Evolutionary conservation across 345 rosid species (phyloP).

Genomic region (Linum trigynum): DNA sequence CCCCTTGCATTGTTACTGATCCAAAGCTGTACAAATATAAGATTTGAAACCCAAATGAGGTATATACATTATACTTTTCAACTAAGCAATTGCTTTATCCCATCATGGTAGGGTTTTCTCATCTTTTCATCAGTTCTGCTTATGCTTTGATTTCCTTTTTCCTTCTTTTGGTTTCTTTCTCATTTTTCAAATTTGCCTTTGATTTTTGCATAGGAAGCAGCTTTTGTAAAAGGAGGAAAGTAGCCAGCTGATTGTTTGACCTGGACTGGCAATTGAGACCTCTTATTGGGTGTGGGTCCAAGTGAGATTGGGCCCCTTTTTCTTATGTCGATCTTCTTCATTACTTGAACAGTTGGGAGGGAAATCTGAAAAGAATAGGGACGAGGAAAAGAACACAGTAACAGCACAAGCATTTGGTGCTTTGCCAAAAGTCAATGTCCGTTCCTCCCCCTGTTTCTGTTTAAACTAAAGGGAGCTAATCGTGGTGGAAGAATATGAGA

Average conservation of each 20-base stretch:
- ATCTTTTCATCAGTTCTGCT: too few species aligned
- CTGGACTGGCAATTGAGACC: constrained; percentile 10
- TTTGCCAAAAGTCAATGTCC: constrained; percentile 55
- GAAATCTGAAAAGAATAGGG: background rate
- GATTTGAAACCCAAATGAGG: too few species aligned
- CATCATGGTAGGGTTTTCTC: too few species aligned
- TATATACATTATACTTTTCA: too few species aligned
- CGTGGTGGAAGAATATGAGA: constrained; percentile 14
- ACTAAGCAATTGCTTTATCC: too few species aligned
- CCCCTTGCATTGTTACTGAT: too few species aligned
- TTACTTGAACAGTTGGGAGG: too few species aligned
- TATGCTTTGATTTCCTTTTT: too few species aligned
- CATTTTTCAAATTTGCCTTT: too few species aligned
- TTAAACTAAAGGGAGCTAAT: constrained; percentile 7
- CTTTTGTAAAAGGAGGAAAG: constrained; percentile 22
- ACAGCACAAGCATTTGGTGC: constrained; percentile 11
- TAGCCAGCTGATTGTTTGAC: constrained; percentile 39
- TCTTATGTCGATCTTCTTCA: background rate
- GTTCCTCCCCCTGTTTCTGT: constrained; percentile 32
- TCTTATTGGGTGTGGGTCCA: too few species aligned
- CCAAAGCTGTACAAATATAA: too few species aligned
- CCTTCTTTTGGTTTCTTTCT: too few species aligned
- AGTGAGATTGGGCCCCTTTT: constrained; percentile 13
- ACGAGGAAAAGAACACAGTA: background rate
- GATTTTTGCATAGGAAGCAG: constrained; percentile 30